These are phyloP conservation scores for Domatiomyces globalis DNA, from an alignment of 2,329 filamentous ascomycete species.

Conservation along the genomic window DNA sequence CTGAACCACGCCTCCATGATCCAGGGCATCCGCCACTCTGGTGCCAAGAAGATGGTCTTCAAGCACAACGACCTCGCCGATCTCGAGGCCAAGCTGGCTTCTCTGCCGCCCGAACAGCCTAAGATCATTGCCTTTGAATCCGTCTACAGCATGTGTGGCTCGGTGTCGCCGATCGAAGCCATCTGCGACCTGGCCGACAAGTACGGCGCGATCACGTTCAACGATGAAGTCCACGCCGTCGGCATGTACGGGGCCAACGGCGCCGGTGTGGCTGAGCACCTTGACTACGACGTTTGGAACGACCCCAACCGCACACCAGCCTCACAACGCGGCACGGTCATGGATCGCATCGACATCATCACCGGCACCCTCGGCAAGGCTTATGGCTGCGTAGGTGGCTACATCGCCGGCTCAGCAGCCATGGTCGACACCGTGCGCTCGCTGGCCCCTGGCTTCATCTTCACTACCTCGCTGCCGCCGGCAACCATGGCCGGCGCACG, in stretches of 20 bases:
- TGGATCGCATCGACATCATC: slow-evolving; percentile 96
- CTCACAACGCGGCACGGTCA: slow-evolving; percentile 56
- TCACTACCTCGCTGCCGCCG: slow-evolving; percentile 90
- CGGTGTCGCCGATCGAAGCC: slow-evolving; percentile 84
- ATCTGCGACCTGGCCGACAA: slow-evolving; percentile 96
- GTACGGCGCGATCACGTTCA: slow-evolving; percentile 92
- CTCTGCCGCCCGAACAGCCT: slow-evolving; percentile 67
- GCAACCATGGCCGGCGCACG: slow-evolving; percentile 92
- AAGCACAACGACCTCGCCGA: slow-evolving; percentile 96
- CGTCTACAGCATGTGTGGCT: slow-evolving; percentile 98
- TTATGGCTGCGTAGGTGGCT: slow-evolving; percentile 93
- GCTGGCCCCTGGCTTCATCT: slow-evolving; percentile 93
- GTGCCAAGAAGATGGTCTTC: slow-evolving; percentile 94
- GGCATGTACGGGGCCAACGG: slow-evolving; percentile 97
- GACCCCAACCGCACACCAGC: slow-evolving; percentile 46
- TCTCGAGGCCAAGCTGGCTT: slow-evolving; percentile 80
- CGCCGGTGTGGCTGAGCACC: slow-evolving; percentile 90
- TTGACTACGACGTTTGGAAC: slow-evolving; percentile 79
- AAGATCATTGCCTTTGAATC: slow-evolving; percentile 99
- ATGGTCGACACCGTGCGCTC: slow-evolving; percentile 89
- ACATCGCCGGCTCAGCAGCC: slow-evolving; percentile 79
- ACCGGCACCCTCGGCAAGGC: slow-evolving; percentile 95
- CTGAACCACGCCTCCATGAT: slow-evolving; percentile 99
- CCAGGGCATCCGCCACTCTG: slow-evolving; percentile 93
- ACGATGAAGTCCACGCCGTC: slow-evolving; percentile 97